These are phyloP conservation scores for Solanum rostratum DNA, from an alignment of 257 asterid genomes.

Conservation along the genomic window DNA sequence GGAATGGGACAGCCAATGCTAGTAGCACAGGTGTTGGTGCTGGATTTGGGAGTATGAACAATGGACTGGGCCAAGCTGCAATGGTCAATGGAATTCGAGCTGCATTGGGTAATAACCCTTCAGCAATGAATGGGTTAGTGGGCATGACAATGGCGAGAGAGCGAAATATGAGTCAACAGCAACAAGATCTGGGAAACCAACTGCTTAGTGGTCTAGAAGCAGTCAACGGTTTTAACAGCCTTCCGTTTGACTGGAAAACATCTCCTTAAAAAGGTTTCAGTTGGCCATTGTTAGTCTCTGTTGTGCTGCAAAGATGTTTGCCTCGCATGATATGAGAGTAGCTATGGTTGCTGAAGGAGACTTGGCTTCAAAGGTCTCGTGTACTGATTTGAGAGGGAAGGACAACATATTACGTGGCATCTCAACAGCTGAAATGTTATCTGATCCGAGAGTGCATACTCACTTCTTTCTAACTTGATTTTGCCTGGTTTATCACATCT, in stretches of 20 bases:
- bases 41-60: constrained; percentile 36
- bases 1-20: constrained; percentile 40
- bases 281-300: neutral
- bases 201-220: constrained; percentile 66
- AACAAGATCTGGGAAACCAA: constrained; percentile 58
- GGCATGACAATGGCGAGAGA: constrained; percentile 62
- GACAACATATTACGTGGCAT: constrained; percentile 8
- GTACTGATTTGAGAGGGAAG: constrained; percentile 22
- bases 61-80: constrained; percentile 42
- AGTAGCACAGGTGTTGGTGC: constrained; percentile 26
- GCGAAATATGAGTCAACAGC: constrained; percentile 58
- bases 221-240: constrained; percentile 64
- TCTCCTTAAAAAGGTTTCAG: constrained; percentile 35
- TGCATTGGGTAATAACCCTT: constrained; percentile 46
- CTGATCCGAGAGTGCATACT: neutral
- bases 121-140: constrained; percentile 58
- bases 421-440: constrained; percentile 17
- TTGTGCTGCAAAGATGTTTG: constrained; percentile 5
- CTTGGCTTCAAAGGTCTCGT: constrained; percentile 4
- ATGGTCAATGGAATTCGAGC: constrained; percentile 69
- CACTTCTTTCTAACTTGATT: constrained; percentile 29
- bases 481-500: constrained; percentile 29
- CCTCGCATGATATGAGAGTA: constrained; percentile 8
- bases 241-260: constrained; percentile 80
- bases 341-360: constrained; percentile 11